Base-by-base conservation (phyloP, 495 filamentous ascomycete genomes). In the Penicillium macrosclerotiorum region DNA sequence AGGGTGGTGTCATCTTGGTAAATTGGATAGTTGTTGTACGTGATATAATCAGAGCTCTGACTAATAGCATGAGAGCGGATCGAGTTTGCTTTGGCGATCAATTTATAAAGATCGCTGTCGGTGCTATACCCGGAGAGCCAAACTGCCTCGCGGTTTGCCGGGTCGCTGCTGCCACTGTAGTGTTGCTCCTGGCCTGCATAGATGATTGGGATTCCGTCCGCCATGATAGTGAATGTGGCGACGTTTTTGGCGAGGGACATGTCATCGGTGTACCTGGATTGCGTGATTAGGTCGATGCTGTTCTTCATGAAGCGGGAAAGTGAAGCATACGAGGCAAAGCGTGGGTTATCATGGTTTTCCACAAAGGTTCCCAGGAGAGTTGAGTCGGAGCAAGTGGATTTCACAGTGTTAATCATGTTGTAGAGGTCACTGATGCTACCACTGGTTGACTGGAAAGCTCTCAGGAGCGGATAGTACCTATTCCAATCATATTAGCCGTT, bases 171-270 rank as follows among this genome's bases (percentile, higher is more conserved):
- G 24, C 88, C 86, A 8, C 59, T 58, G 60, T 82, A 90, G 43
- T 82, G 80, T 51, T 92, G 87, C 59, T 92, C 88, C 52, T 90
- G 85, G 8, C 88, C 88, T 14, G 74, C 70, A 52, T 86, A 87
- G 53, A 76, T 74, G 56, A 85, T 82, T 1, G 82, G 81, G 14
- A 84, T 80, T 11, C 81, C 81, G 46, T 89, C 86, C 5, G 74
- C 70, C 41, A 94, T 80, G 42, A 92, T 78, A 16, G 76, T 83
- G 56, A 84, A 88, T 0, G 85, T 76, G 44, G 89, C 79, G 2
- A 77, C 83, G 56, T 92, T 86, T 62, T 81, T 81, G 22, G 81
- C 72, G 3, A 84, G 73, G 3, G 80, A 67, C 30, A 59, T 52
- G 45, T 74, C 71, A 17, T 62, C 41, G n/a, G 69, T 69, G 73